Base-by-base conservation (phyloP, 108 stramenopile genomes). In the Skeletonema marinoi region DNA sequence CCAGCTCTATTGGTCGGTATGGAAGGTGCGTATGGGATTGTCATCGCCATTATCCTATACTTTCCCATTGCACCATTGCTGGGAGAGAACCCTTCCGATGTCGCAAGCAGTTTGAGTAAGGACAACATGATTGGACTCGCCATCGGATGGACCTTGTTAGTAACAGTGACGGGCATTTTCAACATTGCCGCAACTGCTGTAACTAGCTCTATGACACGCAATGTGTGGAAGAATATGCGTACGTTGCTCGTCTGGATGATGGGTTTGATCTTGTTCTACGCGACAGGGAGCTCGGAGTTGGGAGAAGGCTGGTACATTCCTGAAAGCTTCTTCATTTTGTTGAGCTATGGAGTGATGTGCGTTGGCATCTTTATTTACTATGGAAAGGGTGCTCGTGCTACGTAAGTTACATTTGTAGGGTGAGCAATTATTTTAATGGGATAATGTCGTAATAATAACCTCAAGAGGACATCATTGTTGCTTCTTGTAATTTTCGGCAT, bases 131-230 rank as follows among this genome's bases (percentile, higher is more conserved):
- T 68, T 1, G n/a, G 54, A n/a, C 46, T 63, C 19, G n/a, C 63
- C 1, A 46, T 72, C 0, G 80, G 71, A 19, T 46, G 56, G 66
- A 44, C 71, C 17, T 21, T 77, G 16, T 41, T 85, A 8, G 67
- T 85, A n/a, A 41, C 64, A 11, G 38, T 77, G 10, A 83, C 85
- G 7, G 85, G 83, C 12, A 85, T 84, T 32, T 84, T 82, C 59
- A 82, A 85, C 66, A 85, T 87, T 25, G 69, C 76, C 29, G 71
- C 86, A 19, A 87, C 84, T 29, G 78, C 65, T 38, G 84, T 78
- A 12, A 87, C 86, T 17, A 69, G 66, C 30, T 82, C 84, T 42
- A 87, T 87, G 86, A 87, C 86, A 9, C 71, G 86, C 36, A 87
- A 87, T 68, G 74, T 85, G 6, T 87, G 86, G 86, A 84, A 84